Percentiles rank a stretch among this genome's conserved stretches.
phyloP scores from a whole-genome alignment of 768 basidiomycete genomes.

The Tulasnella sp. region DNA sequence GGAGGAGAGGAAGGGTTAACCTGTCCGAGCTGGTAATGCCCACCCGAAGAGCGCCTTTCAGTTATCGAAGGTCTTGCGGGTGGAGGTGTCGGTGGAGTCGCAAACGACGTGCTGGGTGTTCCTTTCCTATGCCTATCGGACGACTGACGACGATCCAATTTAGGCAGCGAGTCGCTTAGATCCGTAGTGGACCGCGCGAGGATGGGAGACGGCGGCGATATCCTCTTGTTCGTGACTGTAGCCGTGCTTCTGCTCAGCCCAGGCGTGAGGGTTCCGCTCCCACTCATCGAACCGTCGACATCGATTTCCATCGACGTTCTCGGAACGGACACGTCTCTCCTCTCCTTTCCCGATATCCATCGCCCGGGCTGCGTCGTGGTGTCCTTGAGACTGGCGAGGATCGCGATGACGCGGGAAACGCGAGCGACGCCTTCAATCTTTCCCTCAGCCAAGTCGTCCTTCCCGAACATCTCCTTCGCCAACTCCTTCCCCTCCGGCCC shows the following conservation, averaged over 20 bases:
- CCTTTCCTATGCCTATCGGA: not conserved
- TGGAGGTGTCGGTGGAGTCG: not conserved
- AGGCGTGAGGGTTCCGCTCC: not conserved
- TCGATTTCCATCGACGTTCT: constrained; percentile 6
- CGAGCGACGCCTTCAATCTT: constrained; percentile 1
- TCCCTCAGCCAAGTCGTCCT: constrained; percentile 7
- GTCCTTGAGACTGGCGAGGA: constrained; percentile 6
- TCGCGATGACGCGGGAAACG: not conserved
- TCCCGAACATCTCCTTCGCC: constrained; percentile 6
- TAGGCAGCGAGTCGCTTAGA: not conserved
- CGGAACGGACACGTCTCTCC: not conserved
- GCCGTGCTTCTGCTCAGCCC: not conserved
- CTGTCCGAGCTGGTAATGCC: not conserved
- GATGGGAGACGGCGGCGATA: not conserved
- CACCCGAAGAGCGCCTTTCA: constrained; percentile 1
- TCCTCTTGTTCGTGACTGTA: not conserved
- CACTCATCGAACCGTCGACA: not conserved
- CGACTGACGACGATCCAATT: not conserved
- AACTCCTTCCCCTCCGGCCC: constrained; percentile 49
- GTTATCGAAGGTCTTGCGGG: constrained; percentile 8
- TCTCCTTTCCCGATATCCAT: constrained; percentile 5
- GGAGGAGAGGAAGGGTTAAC: constrained; percentile 17
- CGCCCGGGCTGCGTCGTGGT: not conserved
- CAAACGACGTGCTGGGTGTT: not conserved
- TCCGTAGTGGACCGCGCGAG: not conserved